These are phyloP conservation scores for Rhypophila decipiens DNA, from an alignment of 495 filamentous ascomycete species.

Conservation along the genomic window DNA sequence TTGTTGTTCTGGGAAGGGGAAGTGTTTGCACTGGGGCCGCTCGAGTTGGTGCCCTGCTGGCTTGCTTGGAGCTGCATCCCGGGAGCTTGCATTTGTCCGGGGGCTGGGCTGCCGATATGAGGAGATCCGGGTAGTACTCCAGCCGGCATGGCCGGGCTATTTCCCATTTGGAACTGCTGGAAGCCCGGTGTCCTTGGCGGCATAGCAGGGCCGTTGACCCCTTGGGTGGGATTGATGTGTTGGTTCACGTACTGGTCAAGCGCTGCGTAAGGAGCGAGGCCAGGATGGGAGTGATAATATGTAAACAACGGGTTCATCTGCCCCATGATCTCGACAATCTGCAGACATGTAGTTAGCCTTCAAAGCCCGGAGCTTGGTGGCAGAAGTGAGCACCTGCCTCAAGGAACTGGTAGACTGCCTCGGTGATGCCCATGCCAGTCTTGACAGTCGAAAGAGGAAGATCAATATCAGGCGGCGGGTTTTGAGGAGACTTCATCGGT, in stretches of 20 bases:
- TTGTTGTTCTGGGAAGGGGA: constrained; percentile 77
- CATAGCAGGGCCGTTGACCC: constrained; percentile 39
- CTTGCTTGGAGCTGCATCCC: constrained; percentile 68
- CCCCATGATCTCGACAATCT: constrained; percentile 70
- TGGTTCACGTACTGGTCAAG: constrained; percentile 53
- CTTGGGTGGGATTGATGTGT: constrained; percentile 24
- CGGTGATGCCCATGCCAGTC: constrained; percentile 50
- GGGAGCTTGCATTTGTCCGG: constrained; percentile 53
- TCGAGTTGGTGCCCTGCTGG: constrained; percentile 64
- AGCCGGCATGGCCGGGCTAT: constrained; percentile 50
- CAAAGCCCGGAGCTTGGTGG: constrained; percentile 4
- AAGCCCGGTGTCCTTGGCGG: constrained; percentile 42
- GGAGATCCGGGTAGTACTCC: constrained; percentile 55
- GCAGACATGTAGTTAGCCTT: too few relatives aligned
- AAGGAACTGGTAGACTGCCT: constrained; percentile 58
- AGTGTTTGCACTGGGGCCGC: constrained; percentile 73
- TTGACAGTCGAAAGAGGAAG: constrained; percentile 61
- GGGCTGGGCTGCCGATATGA: constrained; percentile 52
- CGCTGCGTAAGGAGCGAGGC: constrained; percentile 52
- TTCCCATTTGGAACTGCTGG: constrained; percentile 44
- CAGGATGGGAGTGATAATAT: constrained; percentile 52
- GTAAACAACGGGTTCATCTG: constrained; percentile 64
- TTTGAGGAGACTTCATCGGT: constrained; percentile 39
- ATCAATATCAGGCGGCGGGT: constrained; percentile 49
- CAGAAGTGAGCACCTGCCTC: constrained; percentile 44